Evolutionary conservation across 2,329 filamentous ascomycete genomes (phyloP), one percentile per base, ranked within the genome.

Genomic region (Sclerotinia subarctica): DNA sequence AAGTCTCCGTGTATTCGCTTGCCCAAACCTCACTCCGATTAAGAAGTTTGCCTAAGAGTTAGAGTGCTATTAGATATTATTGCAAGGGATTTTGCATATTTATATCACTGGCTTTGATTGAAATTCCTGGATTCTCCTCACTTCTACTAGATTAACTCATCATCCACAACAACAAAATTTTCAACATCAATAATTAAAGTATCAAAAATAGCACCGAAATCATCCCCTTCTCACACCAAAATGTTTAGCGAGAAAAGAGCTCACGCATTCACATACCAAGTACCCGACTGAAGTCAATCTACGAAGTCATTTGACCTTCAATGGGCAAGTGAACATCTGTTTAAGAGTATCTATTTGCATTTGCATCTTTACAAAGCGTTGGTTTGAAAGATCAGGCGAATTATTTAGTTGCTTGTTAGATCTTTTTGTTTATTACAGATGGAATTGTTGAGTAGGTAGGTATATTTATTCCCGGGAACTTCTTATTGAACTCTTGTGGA

Each of bases 191-290:
- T n/a, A n/a, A n/a, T n/a, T n/a, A 80, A 29, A 82, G 80, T 80
- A 59, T 74, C 4, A 76, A 73, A 68, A 77, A 80, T 26, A 88
- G 91, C 68, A 84, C 84, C 68, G 85, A 86, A 68, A 87, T 85
- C 70, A 86, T 77, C 68, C 77, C 77, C 72, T 80, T 80, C 32
- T 21, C 21, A 26, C 19, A 29, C 17, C 29, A 49, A 38, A 35
- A 68, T 8, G 5, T 29, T 44, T 19, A 32, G 15, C 77, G 26
- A n/a, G 21, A 44, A 4, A 42, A 19, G 3, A 72, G 71, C 2
- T 70, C 70, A 58, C 72, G 70, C 35, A 69, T 70, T 73, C 63
- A 75, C 71, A 42, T 71, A 68, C 71, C 70, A 72, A 29, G 35
- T 5, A 35, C 7, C 35, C 7, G 35, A 35, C 5, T 60, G 68